These are phyloP conservation scores for Posidonia oceanica DNA, from an alignment of 116 monocot species.

Conservation along the genomic window DNA sequence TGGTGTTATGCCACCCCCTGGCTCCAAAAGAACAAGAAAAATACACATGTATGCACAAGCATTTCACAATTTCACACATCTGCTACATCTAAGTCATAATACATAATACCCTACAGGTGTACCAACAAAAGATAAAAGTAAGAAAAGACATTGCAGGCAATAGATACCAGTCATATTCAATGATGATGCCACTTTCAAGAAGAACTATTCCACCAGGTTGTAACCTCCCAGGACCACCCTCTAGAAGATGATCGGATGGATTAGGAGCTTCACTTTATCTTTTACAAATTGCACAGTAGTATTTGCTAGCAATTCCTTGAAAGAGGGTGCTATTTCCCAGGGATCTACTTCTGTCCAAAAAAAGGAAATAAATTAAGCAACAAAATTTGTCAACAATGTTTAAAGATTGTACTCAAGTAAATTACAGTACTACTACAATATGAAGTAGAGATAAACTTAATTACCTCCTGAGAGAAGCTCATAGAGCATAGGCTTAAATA, in stretches of 20 bases:
- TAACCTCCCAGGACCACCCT: constrained; percentile 21
- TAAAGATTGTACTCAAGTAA: not conserved
- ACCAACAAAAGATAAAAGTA: not conserved
- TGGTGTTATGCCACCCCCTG: too few species aligned
- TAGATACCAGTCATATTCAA: constrained; percentile 96
- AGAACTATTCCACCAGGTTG: constrained; percentile 56
- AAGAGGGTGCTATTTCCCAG: constrained; percentile 95
- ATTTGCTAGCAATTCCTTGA: constrained; percentile 66
- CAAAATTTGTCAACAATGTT: not conserved
- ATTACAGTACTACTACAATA: not conserved
- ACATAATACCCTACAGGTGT: too few species aligned
- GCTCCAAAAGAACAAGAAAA: too few species aligned
- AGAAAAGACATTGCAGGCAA: not conserved
- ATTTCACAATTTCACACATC: too few species aligned
- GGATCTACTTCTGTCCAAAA: constrained; percentile 73
- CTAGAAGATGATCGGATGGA: constrained; percentile 51
- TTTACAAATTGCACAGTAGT: constrained; percentile 67
- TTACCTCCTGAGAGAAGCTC: constrained; percentile 94
- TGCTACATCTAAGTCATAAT: too few species aligned
- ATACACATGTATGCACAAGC: too few species aligned
- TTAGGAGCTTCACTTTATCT: constrained; percentile 65
- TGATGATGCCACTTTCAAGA: constrained; percentile 78
- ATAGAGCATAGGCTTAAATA: constrained; percentile 98
- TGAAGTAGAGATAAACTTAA: not conserved
- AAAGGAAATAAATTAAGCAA: not conserved